Evolutionary conservation across 2,329 filamentous ascomycete genomes (phyloP).

Genomic region (Nemania bipapillata): DNA sequence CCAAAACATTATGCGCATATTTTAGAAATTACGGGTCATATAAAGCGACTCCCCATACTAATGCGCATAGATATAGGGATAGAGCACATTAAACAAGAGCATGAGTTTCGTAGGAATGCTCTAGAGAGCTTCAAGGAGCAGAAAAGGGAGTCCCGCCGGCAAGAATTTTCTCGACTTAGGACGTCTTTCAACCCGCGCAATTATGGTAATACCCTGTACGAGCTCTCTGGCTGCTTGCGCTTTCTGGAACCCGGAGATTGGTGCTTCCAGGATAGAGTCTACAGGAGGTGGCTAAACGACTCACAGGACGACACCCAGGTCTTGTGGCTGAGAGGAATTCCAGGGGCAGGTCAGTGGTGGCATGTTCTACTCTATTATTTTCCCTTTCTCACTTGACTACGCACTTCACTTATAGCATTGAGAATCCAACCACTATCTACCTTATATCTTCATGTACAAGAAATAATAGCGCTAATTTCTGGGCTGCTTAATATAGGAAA

Average conservation of each 20-base stretch:
- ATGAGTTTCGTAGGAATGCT: slow-evolving; percentile 29
- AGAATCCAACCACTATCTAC: no score
- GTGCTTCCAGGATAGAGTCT: background rate
- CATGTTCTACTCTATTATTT: no score
- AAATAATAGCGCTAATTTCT: no score
- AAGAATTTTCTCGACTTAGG: slow-evolving; percentile 14
- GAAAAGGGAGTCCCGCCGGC: slow-evolving; percentile 16
- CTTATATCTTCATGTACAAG: no score
- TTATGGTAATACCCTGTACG: slow-evolving; percentile 1
- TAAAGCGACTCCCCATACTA: slow-evolving; percentile 35
- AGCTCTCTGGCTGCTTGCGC: background rate
- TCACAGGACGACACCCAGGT: slow-evolving; percentile 8
- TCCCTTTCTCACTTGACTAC: no score
- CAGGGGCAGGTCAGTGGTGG: slow-evolving; percentile 43
- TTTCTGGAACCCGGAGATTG: slow-evolving; percentile 9
- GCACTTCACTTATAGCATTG: no score
- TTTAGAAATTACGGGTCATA: slow-evolving; percentile 27
- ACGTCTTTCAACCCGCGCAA: background rate
- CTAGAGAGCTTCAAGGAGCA: slow-evolving; percentile 27
- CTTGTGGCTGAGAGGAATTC: slow-evolving; percentile 45
- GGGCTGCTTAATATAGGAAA: slow-evolving; percentile 1
- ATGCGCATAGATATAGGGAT: slow-evolving; percentile 38
- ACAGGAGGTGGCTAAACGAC: slow-evolving; percentile 34
- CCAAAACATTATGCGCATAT: slow-evolving; percentile 45
- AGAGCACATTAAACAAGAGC: slow-evolving; percentile 39